Conservation (phyloP, 495 filamentous ascomycete species). For the Penicillium dipodomyicola region DNA sequence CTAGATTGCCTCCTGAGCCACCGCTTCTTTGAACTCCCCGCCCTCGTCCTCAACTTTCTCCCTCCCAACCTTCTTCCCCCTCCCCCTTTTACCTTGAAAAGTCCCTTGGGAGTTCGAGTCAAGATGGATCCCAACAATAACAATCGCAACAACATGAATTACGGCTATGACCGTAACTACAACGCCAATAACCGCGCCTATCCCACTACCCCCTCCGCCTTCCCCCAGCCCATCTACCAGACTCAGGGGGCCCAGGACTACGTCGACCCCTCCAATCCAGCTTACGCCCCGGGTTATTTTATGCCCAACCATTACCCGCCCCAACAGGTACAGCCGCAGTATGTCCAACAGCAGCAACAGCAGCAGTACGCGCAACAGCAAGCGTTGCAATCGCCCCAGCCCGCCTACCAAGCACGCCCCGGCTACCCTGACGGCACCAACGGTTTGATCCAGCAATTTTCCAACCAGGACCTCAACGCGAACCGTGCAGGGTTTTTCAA, state of each 20-base stretch:
- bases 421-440: conserved; percentile 62
- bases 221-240: conserved; percentile 83
- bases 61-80: conserved; percentile 10
- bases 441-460: conserved; percentile 91
- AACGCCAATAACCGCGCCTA: conserved; percentile 76
- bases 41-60: conserved; percentile 29
- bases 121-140: conserved; percentile 56
- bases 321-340: conserved; percentile 51
- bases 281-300: conserved; percentile 62
- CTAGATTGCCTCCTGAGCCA: conserved; percentile 37
- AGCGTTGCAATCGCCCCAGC: conserved; percentile 49
- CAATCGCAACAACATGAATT: conserved; percentile 69
- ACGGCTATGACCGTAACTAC: conserved; percentile 63
- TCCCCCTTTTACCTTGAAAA: conserved; percentile 11
- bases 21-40: conserved; percentile 36
- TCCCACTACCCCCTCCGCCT: conserved; percentile 95
- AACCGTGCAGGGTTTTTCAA: conserved; percentile 64
- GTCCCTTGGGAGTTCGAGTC: conserved; percentile 15
- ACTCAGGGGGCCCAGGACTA: conserved; percentile 60
- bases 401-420: conserved; percentile 49
- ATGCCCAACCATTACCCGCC: conserved; percentile 56
- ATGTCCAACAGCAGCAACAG: conserved; percentile 51
- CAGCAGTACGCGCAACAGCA: conserved; percentile 62
- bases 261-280: conserved; percentile 46
- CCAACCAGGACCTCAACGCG: conserved; percentile 88